Evolutionary conservation across 176 grass and related monocot species (phyloP), one percentile per base, ranked within the genome.

Genomic region (Typha latifolia): DNA sequence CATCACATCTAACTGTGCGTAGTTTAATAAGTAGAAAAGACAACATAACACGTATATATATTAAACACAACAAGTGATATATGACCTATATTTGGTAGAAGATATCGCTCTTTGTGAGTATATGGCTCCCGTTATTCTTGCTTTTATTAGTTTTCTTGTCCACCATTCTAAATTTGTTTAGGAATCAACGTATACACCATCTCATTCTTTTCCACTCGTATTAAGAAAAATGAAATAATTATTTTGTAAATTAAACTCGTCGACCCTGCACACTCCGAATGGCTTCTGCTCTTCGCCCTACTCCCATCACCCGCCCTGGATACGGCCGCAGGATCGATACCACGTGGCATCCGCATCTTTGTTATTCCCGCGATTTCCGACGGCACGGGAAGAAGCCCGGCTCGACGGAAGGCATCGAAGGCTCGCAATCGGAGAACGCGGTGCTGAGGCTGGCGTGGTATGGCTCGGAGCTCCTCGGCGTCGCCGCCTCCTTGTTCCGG

Each of bases 371-470:
- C 49, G 62, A 18, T 51, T 3, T 77, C 74, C 43, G 16, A n/a
- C 49, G 24, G 32, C 70, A 63, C 59, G 82, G 37, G 3, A 72
- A 57, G 79, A 91, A 87, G 67, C 72, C 69, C 12, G 53, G 77
- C 2, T 71, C 62, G 34, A 37, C 66, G 20, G 75, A 31, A 23
- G 66, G 62, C 12, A 68, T 49, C 51, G 72, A 80, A 14, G 70
- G 78, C 49, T 79, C 93, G 47, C 18, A 70, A 62, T 84, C 83
- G 27, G 85, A 97, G 51, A 87, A 87, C 69, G 85, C 71, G 1
- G 83, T 97, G 69, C 88, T 97, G 26, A 90, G 74, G 81, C 72
- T 66, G 49, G 85, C 85, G 4, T 97, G 85, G 94, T 97, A 97
- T 78, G 85, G 89, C 43, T 97, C 94, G 37, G 89, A 97, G 75